Base-by-base conservation (phyloP, 352 stramenopile genomes). In the Phytophthora pinifolia region DNA sequence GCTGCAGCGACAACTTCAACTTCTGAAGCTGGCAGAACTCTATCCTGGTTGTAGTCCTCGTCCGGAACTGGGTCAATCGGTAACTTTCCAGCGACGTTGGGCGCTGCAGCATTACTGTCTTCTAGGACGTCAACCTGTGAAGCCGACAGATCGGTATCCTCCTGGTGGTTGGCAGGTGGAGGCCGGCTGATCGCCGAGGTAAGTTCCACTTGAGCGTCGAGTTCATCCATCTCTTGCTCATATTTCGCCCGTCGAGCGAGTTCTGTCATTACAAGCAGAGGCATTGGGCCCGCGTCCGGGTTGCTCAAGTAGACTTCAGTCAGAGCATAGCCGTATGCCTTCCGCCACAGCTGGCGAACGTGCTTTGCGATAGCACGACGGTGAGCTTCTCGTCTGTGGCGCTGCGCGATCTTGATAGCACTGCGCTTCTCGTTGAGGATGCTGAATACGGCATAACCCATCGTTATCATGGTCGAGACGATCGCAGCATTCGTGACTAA, bases 251-350 rank as follows among this genome's bases (percentile, higher is more conserved):
- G 77, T 12, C 81, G 76, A 38, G 75, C 75, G 27, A 92, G 63
- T 31, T 92, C 81, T 13, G 73, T 20, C 31, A 88, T 76, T 2
- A 92, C 77, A 9, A 72, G 61, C 17, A 86, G 54, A 0, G 81
- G 62, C 75, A 84, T 88, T 7, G 70, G 60, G 13, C 72, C 67
- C 15, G 72, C 72, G 14, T 67, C 57, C 9, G 55, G 37, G 22
- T 80, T 70, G 4, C 61, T 67, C 34, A 92, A 46, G 46, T 88
- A 92, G 0, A 80, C 52, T 43, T 89, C 76, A 0, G 81, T 79
- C 27, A 76, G 55, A 14, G 71, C 81, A 36, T 68, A 92, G 1
- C 64, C 73, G 18, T 74, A 83, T 10, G 79, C 81, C 43, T 63
- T 71, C 9, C 54, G 65, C 81, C 81, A 92, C 5, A 92, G 70